A percentile compares a stretch with the other conserved stretches of the same genome.
Evolutionary conservation across 768 basidiomycete species (phyloP).

Genomic region (Butyriboletus loyo): DNA sequence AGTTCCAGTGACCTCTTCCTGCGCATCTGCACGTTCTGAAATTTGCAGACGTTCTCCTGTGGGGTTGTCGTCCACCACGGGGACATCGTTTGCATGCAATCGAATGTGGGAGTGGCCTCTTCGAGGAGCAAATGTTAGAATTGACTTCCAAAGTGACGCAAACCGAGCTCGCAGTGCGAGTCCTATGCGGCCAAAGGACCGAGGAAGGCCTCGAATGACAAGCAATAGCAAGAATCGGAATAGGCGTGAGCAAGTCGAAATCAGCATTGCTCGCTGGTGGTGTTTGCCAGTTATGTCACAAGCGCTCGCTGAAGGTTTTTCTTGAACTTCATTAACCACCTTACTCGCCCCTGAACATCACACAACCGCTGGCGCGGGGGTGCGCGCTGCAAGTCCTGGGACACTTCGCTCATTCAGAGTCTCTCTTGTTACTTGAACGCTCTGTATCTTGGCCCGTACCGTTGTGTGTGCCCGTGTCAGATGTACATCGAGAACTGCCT

Average conservation of each 20-base stretch:
- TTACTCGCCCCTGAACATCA: no score
- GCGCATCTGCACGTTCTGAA: no score
- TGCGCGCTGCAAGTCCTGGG: no score
- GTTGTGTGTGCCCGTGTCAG: no score
- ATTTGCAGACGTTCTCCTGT: neutral
- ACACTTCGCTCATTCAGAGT: no score
- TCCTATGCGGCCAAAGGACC: neutral
- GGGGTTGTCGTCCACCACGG: neutral
- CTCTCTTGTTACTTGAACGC: no score
- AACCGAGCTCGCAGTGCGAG: neutral
- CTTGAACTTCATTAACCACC: no score
- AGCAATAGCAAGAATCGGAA: neutral
- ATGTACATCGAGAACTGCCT: no score
- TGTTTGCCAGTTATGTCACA: no score
- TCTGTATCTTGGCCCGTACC: no score
- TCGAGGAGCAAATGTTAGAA: neutral
- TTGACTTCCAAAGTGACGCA: constrained; percentile 3
- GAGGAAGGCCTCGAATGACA: neutral
- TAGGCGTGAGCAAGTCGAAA: neutral
- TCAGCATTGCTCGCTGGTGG: neutral
- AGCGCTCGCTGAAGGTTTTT: no score
- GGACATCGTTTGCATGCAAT: neutral
- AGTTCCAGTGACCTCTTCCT: neutral
- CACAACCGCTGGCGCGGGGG: no score
- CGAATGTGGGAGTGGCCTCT: neutral